Evolutionary conservation across 1,139 yeast genomes (phyloP).

Genomic region (Yamadazyma epiphylla): DNA sequence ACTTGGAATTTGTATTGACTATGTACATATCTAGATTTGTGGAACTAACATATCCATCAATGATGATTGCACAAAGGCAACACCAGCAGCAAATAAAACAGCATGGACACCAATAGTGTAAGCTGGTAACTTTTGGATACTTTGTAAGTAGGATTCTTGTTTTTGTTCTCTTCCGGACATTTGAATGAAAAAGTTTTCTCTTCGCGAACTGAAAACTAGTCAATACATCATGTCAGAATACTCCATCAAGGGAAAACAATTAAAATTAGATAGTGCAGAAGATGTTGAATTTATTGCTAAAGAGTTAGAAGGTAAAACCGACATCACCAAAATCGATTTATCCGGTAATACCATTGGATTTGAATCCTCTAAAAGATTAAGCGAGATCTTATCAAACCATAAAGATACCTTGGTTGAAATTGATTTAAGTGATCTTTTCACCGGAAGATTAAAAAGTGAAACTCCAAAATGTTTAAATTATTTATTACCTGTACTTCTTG

Average conservation of each 20-base stretch:
- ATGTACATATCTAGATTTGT: slow-evolving; percentile 42
- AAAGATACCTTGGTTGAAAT: slow-evolving; percentile 56
- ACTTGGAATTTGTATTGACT: not conserved
- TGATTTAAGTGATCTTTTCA: slow-evolving; percentile 86
- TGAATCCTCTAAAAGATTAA: slow-evolving; percentile 75
- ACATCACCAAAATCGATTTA: slow-evolving; percentile 62
- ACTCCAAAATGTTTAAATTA: slow-evolving; percentile 79
- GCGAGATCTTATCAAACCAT: slow-evolving; percentile 53
- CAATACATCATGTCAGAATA: slow-evolving; percentile 15
- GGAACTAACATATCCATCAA: slow-evolving; percentile 81
- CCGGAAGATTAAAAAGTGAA: slow-evolving; percentile 91
- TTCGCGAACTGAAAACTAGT: slow-evolving; percentile 1
- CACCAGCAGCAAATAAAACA: slow-evolving; percentile 66
- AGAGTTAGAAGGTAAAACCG: slow-evolving; percentile 9
- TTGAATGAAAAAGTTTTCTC: slow-evolving; percentile 1
- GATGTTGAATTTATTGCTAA: slow-evolving; percentile 49
- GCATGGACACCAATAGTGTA: slow-evolving; percentile 63
- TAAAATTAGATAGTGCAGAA: slow-evolving; percentile 68
- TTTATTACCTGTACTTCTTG: slow-evolving; percentile 68
- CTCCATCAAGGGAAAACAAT: slow-evolving; percentile 73
- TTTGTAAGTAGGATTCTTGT: slow-evolving; percentile 39
- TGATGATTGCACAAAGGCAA: slow-evolving; percentile 71
- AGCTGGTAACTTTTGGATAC: slow-evolving; percentile 57
- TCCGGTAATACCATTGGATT: slow-evolving; percentile 95
- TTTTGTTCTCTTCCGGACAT: slow-evolving; percentile 28